These are phyloP conservation scores for Neurospora sp. DNA, from an alignment of 495 filamentous ascomycete species.

Conservation along the genomic window DNA sequence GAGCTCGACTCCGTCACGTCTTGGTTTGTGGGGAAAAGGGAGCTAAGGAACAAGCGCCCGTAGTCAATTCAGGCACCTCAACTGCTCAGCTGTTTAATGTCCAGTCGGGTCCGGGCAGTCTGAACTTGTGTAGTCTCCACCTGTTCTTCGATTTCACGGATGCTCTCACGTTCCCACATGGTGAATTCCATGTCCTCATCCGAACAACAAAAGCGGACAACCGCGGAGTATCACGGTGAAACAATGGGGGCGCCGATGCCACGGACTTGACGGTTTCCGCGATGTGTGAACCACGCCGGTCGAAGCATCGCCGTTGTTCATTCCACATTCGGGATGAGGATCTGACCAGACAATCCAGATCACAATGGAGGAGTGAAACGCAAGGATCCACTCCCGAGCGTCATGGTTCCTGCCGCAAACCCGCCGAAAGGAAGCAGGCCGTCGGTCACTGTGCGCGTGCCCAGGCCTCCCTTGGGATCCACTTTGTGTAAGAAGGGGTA, in stretches of 20 bases:
- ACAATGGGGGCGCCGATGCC: neutral
- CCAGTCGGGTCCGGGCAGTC: neutral
- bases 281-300: neutral
- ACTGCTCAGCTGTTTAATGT: neutral
- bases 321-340: neutral
- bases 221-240: neutral
- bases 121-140: neutral
- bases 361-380: neutral
- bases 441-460: neutral
- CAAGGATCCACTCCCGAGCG: neutral
- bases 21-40: neutral
- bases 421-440: neutral
- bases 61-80: neutral
- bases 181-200: neutral
- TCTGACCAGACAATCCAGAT: neutral
- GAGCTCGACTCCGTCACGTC: neutral
- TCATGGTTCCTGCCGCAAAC: neutral
- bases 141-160: neutral
- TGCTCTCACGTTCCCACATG: neutral
- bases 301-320: neutral
- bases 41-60: neutral
- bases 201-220: neutral
- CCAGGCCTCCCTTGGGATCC: neutral
- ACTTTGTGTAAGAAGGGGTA: neutral
- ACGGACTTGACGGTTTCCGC: neutral